A percentile compares a stretch with the other conserved stretches of the same genome.
phyloP scores from a whole-genome alignment of 352 stramenopile species.

The Pythium aristosporum region DNA sequence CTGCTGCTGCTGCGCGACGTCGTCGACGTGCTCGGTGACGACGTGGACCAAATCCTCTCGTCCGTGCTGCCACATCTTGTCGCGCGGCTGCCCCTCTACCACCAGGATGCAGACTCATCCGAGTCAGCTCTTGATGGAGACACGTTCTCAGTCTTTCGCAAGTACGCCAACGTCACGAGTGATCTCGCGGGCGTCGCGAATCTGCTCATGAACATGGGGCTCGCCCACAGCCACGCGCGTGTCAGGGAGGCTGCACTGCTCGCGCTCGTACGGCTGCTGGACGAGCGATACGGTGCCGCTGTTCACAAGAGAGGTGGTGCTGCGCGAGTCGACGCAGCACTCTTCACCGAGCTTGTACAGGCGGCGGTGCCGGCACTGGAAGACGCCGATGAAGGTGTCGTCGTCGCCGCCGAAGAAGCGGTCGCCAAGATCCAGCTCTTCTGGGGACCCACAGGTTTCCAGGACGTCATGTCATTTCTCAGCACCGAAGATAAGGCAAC shows the following conservation, averaged over 20 bases:
- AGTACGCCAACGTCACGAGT: constrained; percentile 56
- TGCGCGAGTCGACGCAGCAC: constrained; percentile 41
- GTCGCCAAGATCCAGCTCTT: constrained; percentile 65
- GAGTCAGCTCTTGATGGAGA: constrained; percentile 42
- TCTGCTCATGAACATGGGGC: constrained; percentile 60
- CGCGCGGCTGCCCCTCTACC: constrained; percentile 30
- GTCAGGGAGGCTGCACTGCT: constrained; percentile 56
- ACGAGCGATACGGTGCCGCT: constrained; percentile 40
- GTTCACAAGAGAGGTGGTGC: neutral
- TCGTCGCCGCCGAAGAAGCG: constrained; percentile 63
- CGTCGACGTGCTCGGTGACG: constrained; percentile 58
- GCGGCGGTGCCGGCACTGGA: constrained; percentile 58
- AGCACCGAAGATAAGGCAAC: constrained; percentile 64
- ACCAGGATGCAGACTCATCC: neutral
- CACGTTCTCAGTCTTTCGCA: constrained; percentile 64
- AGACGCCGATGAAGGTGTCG: constrained; percentile 52
- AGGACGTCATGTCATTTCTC: constrained; percentile 52
- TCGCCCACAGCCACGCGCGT: constrained; percentile 36
- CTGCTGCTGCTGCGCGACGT: constrained; percentile 62
- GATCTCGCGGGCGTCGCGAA: constrained; percentile 57
- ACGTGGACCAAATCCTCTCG: constrained; percentile 65
- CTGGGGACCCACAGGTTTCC: constrained; percentile 39
- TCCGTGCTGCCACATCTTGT: constrained; percentile 74
- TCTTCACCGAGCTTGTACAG: constrained; percentile 60
- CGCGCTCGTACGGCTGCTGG: constrained; percentile 47